A percentile compares a stretch with the other conserved stretches of the same genome.
phyloP scores from a whole-genome alignment of 129 eudicot genomes.

The Tagetes erecta region DNA sequence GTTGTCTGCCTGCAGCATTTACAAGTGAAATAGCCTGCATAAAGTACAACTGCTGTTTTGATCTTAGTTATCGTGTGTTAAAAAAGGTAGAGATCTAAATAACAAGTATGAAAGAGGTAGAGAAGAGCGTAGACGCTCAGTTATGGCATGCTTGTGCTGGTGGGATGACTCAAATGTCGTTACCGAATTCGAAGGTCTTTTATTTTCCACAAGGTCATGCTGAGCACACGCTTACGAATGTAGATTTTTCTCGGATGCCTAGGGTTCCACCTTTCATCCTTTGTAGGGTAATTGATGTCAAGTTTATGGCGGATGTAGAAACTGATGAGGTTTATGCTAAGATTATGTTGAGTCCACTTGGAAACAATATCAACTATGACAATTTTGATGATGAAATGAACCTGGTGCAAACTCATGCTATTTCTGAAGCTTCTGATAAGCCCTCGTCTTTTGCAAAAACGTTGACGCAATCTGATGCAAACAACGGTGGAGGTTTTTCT shows the following conservation, averaged over 20 bases:
- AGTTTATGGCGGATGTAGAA: conserved; percentile 63
- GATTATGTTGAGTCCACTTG: conserved; percentile 57
- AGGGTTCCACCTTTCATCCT: conserved; percentile 54
- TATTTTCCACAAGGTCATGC: conserved; percentile 88
- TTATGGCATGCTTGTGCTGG: conserved; percentile 91
- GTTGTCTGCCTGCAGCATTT: conserved; percentile 31
- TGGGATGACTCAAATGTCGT: conserved; percentile 69
- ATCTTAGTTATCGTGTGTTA: background rate
- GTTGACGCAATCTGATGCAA: conserved; percentile 80
- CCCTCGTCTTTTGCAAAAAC: conserved; percentile 71
- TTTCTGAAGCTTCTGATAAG: conserved; percentile 51
- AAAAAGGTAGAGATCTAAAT: background rate
- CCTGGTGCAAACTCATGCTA: conserved; percentile 5
- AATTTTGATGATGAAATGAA: conserved; percentile 33
- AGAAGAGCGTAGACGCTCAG: conserved; percentile 52
- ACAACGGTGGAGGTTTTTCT: conserved; percentile 84
- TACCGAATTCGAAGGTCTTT: conserved; percentile 53
- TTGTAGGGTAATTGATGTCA: conserved; percentile 63
- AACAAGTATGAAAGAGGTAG: conserved; percentile 46
- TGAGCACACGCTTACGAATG: conserved; percentile 59
- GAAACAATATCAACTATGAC: conserved; percentile 31
- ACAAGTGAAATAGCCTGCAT: conserved; percentile 20
- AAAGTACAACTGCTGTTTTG: conserved; percentile 3
- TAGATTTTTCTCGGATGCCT: conserved; percentile 54
- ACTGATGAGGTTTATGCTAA: conserved; percentile 71